These are phyloP conservation scores for Penicillium paradoxum DNA, from an alignment of 495 filamentous ascomycete species.

Conservation along the genomic window DNA sequence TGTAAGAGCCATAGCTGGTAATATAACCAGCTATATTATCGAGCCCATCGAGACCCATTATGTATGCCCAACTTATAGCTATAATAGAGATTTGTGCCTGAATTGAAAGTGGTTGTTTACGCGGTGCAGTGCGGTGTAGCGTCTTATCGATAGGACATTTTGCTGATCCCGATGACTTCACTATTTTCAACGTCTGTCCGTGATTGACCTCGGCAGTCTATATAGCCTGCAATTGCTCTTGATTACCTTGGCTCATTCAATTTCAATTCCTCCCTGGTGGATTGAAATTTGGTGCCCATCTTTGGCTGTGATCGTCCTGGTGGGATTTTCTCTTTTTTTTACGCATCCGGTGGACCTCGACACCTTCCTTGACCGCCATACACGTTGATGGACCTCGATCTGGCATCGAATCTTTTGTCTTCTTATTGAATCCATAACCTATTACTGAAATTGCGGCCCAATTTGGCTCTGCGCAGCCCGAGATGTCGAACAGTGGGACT, in stretches of 20 bases:
- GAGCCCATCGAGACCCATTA: no score
- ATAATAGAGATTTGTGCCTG: no score
- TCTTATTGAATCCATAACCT: not conserved
- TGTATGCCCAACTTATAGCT: no score
- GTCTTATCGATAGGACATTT: slow-evolving; percentile 15
- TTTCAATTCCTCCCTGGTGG: not conserved
- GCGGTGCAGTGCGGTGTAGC: no score
- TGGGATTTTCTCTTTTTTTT: slow-evolving; percentile 6
- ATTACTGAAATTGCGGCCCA: not conserved
- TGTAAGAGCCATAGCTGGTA: no score
- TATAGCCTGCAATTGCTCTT: not conserved
- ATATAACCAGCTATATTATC: no score
- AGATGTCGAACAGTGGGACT: slow-evolving; percentile 37
- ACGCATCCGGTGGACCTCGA: slow-evolving; percentile 11
- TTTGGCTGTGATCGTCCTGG: slow-evolving; percentile 4
- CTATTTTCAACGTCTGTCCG: not conserved
- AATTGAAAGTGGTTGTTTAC: no score
- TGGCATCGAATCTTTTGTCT: slow-evolving; percentile 10
- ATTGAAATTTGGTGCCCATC: slow-evolving; percentile 5
- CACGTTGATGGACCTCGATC: slow-evolving; percentile 11
- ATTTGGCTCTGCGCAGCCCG: not conserved
- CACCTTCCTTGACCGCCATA: slow-evolving; percentile 4
- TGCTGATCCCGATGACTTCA: slow-evolving; percentile 19
- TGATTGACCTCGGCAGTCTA: not conserved
- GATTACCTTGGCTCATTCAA: not conserved